These are phyloP conservation scores for Neonectria neomacrospora DNA, from an alignment of 2,329 filamentous ascomycete species.

Conservation along the genomic window DNA sequence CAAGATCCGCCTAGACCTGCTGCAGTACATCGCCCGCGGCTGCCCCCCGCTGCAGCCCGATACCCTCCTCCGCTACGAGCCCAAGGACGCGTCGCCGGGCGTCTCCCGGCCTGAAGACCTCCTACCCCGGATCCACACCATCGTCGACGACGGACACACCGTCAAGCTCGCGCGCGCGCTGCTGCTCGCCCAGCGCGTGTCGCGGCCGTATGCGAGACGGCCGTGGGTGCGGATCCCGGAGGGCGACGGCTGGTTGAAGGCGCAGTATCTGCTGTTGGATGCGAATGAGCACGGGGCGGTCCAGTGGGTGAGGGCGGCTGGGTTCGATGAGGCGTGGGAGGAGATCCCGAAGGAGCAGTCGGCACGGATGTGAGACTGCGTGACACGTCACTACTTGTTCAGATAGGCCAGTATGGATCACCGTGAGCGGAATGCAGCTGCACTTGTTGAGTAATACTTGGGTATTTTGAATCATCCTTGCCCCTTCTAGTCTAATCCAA, in stretches of 20 bases:
- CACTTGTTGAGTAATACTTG: conserved; percentile 20
- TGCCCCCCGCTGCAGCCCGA: conserved; percentile 69
- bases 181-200: conserved; percentile 68
- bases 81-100: conserved; percentile 59
- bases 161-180: conserved; percentile 80
- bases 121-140: conserved; percentile 57
- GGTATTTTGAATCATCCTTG: conserved; percentile 42
- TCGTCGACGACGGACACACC: conserved; percentile 83
- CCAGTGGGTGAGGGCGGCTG: conserved; percentile 70
- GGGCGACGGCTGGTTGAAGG: conserved; percentile 68
- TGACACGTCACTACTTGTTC: conserved; percentile 24
- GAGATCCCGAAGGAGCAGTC: conserved; percentile 45
- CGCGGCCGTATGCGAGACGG: conserved; percentile 56
- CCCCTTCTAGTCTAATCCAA: conserved; percentile 58
- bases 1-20: conserved; percentile 80
- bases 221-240: conserved; percentile 65
- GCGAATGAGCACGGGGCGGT: conserved; percentile 63
- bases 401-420: not conserved
- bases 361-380: not conserved
- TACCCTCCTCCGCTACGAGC: conserved; percentile 69
- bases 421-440: conserved; percentile 26
- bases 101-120: conserved; percentile 60
- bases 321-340: conserved; percentile 75
- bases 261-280: conserved; percentile 72
- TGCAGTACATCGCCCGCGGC: conserved; percentile 77